Base-by-base conservation (phyloP, 2,329 filamentous ascomycete species). In the Dactylellina parvicollis region DNA sequence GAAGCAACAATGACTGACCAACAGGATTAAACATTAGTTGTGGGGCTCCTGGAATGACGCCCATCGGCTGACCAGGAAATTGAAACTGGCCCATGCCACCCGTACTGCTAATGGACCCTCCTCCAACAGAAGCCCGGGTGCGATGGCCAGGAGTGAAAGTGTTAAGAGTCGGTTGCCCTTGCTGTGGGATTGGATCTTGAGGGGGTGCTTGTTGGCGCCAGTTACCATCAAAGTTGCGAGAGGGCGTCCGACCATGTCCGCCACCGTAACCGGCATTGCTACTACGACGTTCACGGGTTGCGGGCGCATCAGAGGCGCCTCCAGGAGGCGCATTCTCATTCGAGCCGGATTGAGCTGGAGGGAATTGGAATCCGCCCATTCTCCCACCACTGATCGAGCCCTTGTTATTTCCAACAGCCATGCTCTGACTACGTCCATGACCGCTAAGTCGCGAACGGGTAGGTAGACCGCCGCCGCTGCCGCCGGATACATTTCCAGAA, bases 141-240 rank as follows among this genome's bases (percentile, higher is more conserved):
- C 95, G 92, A 81, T 99, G 95, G 44, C 94, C 92, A 34, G 94
- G 93, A 81, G 97, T 94, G 85, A 98, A 98, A 60, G 92, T 89
- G 78, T 85, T 85, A 79, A 89, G 89, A 78, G 85, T 85, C 75
- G 84, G 84, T 18, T 69, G 55, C 12, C 20, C 32, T 77, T 84
- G 44, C 18, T 64, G 56, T 77, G 84, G 84, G 76, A 83, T 82
- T 26, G 78, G 55, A 47, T 78, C 76, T 5, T 75, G 71, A 20
- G 70, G 64, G 24, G 52, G 40, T 38, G 76, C 75, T 77, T 91
- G 93, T 79, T 92, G 96, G 78, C 95, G 91, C 95, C 95, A 99
- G 82, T 99, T 99, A 78, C 93, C 89, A 77, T 99, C 95, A 79
- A 98, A 98, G 82, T 98, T 99, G 75, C 95, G 89, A 22, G 95